phyloP scores from a whole-genome alignment of 345 rosid species.

The Anastatica hierochuntica region DNA sequence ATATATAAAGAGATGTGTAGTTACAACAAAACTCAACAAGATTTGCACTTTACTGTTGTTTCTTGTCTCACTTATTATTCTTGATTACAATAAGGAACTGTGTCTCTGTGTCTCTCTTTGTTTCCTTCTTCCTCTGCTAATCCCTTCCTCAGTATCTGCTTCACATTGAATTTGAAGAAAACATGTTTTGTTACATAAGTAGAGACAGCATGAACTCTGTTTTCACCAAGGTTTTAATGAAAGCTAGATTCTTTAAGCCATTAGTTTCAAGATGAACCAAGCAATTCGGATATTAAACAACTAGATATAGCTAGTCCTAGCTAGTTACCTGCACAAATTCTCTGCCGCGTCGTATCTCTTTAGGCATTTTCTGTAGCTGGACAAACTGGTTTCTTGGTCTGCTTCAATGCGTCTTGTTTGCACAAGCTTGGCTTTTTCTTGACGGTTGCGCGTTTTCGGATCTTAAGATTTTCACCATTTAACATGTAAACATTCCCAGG shows the following conservation, averaged over 20 bases:
- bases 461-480: conserved; percentile 42
- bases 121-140: too few species aligned
- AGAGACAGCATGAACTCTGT: not conserved
- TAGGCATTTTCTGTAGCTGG: conserved; percentile 11
- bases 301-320: not conserved
- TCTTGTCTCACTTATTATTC: too few species aligned
- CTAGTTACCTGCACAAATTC: conserved; percentile 14
- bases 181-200: not conserved
- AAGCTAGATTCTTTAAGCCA: not conserved
- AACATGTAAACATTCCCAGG: conserved; percentile 62
- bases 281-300: not conserved
- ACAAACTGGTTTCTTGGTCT: conserved; percentile 1
- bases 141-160: too few species aligned
- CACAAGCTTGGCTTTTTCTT: conserved; percentile 13
- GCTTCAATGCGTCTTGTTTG: conserved; percentile 16
- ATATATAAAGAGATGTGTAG: too few species aligned
- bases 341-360: not conserved
- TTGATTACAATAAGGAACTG: too few species aligned
- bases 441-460: conserved; percentile 8
- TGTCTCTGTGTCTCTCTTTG: too few species aligned
- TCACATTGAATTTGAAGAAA: too few species aligned
- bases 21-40: too few species aligned
- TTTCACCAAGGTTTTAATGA: not conserved
- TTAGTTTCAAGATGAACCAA: not conserved
- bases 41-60: too few species aligned